These are phyloP conservation scores for Syncephalis fuscata DNA, from an alignment of 371 early-diverging fungal genomes.

Conservation along the genomic window DNA sequence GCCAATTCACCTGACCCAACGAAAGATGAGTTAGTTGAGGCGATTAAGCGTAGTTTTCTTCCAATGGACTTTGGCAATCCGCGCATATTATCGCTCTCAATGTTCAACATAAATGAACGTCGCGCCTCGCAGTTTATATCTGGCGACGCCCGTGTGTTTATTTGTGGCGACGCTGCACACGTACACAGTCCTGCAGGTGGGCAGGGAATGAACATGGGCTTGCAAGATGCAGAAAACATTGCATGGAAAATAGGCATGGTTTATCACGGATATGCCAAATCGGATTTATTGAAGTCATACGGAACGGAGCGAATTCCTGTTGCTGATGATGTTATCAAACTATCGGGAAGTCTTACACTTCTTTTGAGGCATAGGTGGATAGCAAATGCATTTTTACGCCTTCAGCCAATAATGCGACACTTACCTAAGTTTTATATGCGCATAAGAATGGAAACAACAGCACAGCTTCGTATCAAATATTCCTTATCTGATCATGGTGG, in stretches of 20 bases:
- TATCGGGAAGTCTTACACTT: too few species aligned
- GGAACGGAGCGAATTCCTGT: constrained; percentile 12
- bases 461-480: too few species aligned
- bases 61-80: constrained; percentile 6
- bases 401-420: too few species aligned
- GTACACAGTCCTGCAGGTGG: constrained; percentile 12
- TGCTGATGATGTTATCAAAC: constrained; percentile 9
- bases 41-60: constrained; percentile 4
- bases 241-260: constrained; percentile 17
- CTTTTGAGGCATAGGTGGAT: too few species aligned
- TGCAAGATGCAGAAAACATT: constrained; percentile 23
- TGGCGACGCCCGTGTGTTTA: constrained; percentile 13
- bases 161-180: constrained; percentile 20
- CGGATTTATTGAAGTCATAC: constrained; percentile 9
- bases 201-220: constrained; percentile 17
- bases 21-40: constrained; percentile 5
- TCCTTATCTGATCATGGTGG: too few species aligned
- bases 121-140: constrained; percentile 7
- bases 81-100: constrained; percentile 9
- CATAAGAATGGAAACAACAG: too few species aligned
- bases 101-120: constrained; percentile 15
- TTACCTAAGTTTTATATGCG: too few species aligned
- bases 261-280: constrained; percentile 7
- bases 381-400: too few species aligned
- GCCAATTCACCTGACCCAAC: constrained; percentile 4